Percentiles rank a stretch among this genome's conserved stretches.
phyloP scores from a whole-genome alignment of 768 basidiomycete genomes.

The Russula virescens region DNA sequence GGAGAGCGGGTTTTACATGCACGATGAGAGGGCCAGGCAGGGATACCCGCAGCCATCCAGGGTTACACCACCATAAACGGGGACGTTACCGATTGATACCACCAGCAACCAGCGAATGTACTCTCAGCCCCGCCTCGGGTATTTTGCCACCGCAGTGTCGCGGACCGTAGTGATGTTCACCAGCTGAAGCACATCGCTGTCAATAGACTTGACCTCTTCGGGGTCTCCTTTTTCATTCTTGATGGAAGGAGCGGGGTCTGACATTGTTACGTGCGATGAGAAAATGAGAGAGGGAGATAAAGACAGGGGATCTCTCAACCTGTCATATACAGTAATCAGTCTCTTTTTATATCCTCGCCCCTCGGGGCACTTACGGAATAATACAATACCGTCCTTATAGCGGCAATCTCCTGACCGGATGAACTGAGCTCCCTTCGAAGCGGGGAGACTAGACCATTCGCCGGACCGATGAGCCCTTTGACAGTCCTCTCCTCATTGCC shows the following conservation, averaged over 20 bases:
- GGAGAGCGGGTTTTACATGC: conserved; percentile 27
- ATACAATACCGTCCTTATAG: too few species aligned
- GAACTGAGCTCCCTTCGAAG: too few species aligned
- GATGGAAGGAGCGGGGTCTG: conserved; percentile 14
- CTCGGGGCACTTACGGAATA: too few species aligned
- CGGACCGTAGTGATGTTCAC: conserved; percentile 36
- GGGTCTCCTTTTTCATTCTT: conserved; percentile 14
- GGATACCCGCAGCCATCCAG: conserved; percentile 93
- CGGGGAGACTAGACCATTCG: too few species aligned
- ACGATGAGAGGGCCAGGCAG: conserved; percentile 27
- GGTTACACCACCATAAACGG: conserved; percentile 45
- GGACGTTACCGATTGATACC: conserved; percentile 70
- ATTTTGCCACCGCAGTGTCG: conserved; percentile 30
- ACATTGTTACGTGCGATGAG: conserved; percentile 4
- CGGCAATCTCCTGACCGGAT: too few species aligned
- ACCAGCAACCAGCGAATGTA: conserved; percentile 31
- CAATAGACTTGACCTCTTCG: conserved; percentile 33
- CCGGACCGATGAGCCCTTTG: too few species aligned
- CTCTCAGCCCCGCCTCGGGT: conserved; percentile 28
- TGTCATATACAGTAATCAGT: too few species aligned
- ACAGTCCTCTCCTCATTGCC: too few species aligned
- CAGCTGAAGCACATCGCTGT: conserved; percentile 51
- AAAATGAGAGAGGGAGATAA: neutral
- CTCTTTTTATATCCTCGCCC: too few species aligned
- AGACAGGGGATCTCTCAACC: neutral